Conservation (phyloP, 2,329 filamentous ascomycete genomes). For the Magnaporthiopsis incrustans region DNA sequence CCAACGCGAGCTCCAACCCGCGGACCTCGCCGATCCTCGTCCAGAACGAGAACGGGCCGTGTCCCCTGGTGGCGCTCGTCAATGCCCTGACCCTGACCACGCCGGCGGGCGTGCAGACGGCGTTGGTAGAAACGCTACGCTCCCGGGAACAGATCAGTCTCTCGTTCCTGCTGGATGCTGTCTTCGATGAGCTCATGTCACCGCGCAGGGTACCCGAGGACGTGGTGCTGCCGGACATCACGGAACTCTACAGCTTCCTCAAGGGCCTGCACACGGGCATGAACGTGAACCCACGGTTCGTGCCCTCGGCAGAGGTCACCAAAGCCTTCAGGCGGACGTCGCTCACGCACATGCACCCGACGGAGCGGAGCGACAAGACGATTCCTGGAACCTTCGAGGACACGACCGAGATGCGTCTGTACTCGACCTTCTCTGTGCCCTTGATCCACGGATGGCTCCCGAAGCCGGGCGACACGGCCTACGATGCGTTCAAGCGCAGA, state of each 20-base stretch:
- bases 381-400: slow-evolving; percentile 73
- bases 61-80: slow-evolving; percentile 83
- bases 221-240: slow-evolving; percentile 68
- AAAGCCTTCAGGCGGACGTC: slow-evolving; percentile 42
- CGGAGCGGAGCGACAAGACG: slow-evolving; percentile 33
- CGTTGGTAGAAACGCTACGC: slow-evolving; percentile 67
- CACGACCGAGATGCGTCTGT: slow-evolving; percentile 82
- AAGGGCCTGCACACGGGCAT: slow-evolving; percentile 89
- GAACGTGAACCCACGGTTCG: slow-evolving; percentile 92
- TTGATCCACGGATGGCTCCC: slow-evolving; percentile 93
- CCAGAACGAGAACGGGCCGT: slow-evolving; percentile 92
- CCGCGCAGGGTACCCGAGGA: neutral
- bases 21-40: slow-evolving; percentile 80
- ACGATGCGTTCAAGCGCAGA: slow-evolving; percentile 57
- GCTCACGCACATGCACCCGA: slow-evolving; percentile 42
- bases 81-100: slow-evolving; percentile 86
- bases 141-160: slow-evolving; percentile 84
- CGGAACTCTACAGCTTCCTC: slow-evolving; percentile 80
- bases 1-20: slow-evolving; percentile 48
- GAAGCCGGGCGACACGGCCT: slow-evolving; percentile 54
- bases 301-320: slow-evolving; percentile 46
- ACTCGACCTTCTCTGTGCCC: slow-evolving; percentile 80
- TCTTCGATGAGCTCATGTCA: slow-evolving; percentile 74
- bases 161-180: slow-evolving; percentile 74
- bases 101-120: slow-evolving; percentile 55